Base-by-base conservation (phyloP, 257 asterid genomes). In the Forsythia suspensa region DNA sequence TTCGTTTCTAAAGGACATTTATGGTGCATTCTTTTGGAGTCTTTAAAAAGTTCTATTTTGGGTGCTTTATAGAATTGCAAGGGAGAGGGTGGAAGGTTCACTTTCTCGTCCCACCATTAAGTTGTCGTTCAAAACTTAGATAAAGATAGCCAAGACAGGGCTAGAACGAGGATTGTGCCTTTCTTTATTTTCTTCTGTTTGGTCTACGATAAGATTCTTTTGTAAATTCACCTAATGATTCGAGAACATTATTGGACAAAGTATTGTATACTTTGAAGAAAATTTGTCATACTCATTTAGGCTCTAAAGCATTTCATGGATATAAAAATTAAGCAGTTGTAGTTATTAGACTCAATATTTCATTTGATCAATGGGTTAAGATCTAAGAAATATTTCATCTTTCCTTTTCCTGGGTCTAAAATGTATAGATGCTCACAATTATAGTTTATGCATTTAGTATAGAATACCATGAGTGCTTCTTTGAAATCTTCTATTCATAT, bases 131-230 rank as follows among this genome's bases (percentile, higher is more conserved):
- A 73, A 67, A 8, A 4, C 8, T 4, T 67, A 18, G 15, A 70
- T 59, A 72, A 34, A 44, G 71, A 57, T 57, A 44, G 9, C 36
- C 73, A 20, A 20, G 29, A n/a, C 70, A 74, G 76, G 57, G 69
- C 9, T 42, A 48, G 6, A 10, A 29, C 66, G 71, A 65, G 36
- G 75, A 21, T 77, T 41, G 44, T 41, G 44, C 44, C 36, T 29
- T 36, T 12, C 29, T 24, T 83, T n/a, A 74, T 15, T 36, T 80
- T 68, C 73, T 52, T 41, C 44, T 71, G 37, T 68, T 51, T 74
- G 67, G 68, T 44, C 46, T 4, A 41, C 5, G 2, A 2, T 76
- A 18, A 41, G 42, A 77, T 77, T 57, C 41, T 37, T 72, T 15
- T 72, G 15, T 18, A 4, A 3, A 42, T 41, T n/a, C 15, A 18